A percentile compares a stretch with the other conserved stretches of the same genome.
Conservation (phyloP, 345 rosid species). For the Moringa oleifera region DNA sequence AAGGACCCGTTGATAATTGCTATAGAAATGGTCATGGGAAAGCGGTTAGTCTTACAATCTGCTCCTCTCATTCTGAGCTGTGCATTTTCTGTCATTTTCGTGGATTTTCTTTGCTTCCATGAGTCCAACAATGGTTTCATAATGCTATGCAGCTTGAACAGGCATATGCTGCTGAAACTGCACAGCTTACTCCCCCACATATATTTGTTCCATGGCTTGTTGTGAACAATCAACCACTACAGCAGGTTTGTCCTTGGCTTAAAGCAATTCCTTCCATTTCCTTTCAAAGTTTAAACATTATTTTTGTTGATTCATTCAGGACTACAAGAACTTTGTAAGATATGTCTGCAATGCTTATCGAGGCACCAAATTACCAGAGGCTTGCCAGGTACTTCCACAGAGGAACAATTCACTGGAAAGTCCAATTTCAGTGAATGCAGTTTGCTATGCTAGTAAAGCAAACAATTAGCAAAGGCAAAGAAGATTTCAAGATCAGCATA, state of each 20-base stretch:
- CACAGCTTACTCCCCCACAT: conserved; percentile 49
- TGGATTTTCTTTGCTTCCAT: too few species aligned
- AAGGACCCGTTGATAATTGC: conserved; percentile 36
- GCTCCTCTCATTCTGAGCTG: too few species aligned
- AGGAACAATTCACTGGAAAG: too few species aligned
- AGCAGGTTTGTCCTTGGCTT: conserved; percentile 25
- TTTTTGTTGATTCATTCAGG: conserved; percentile 31
- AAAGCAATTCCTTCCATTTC: too few species aligned
- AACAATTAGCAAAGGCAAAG: too few species aligned
- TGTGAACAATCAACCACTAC: conserved; percentile 51
- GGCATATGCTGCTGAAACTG: conserved; percentile 44
- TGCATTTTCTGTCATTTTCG: too few species aligned
- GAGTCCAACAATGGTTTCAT: too few species aligned
- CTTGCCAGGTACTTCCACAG: conserved; percentile 21
- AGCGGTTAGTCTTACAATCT: conserved; percentile 23
- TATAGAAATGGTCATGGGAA: conserved; percentile 48
- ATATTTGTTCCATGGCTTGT: conserved; percentile 67
- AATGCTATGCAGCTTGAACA: conserved; percentile 39
- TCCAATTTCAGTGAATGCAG: too few species aligned
- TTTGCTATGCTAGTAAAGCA: too few species aligned
- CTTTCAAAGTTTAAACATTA: too few species aligned
- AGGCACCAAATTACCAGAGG: conserved; percentile 43
- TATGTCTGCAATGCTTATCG: conserved; percentile 56
- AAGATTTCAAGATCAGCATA: too few species aligned
- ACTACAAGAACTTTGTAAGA: conserved; percentile 39